Base-by-base conservation (phyloP, 768 basidiomycete species). In the Trametes cubensis region DNA sequence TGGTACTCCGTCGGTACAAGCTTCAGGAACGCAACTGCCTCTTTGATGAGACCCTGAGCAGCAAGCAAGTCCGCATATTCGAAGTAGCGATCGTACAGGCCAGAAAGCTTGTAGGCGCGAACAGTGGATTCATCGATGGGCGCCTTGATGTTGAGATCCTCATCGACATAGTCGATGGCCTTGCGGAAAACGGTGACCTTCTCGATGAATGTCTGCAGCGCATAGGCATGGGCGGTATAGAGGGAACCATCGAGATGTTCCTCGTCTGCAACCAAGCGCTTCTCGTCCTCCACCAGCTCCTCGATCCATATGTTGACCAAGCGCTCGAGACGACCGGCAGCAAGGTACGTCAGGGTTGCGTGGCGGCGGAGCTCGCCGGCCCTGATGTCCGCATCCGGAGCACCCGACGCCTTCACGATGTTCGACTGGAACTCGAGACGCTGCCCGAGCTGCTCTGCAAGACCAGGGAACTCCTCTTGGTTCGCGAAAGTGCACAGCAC, bases 51-150 rank as follows among this genome's bases (percentile, higher is more conserved):
- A n/a, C 95, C 95, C 71, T 98, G 96, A 0, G 88, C 83, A 6
- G 91, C 91, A 25, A 99, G 81, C 54, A 98, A 78, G 65, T 97
- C 93, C 3, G 96, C 94, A 68, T 98, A 99, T 74, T 98, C 97
- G 70, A 92, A 87, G 79, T 97, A 98, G 15, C 89, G 84, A 70
- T 98, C 95, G 71, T 99, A 98, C 49, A 99, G 76, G 10, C 79
- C 80, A 0, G 92, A 85, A 18, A 98, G 83, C 75, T 93, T 94
- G 81, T 89, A 98, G 1, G 85, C 79, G 73, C 87, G 83, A 4
- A 79, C 75, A 47, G 83, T 78, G 4, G 79, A 79, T 26, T 79
- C 76, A 0, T 71, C 71, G 10, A 72, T 72, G 11, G 79, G 71
- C 0, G 75, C 62, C 0, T 73, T 67, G 51, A 74, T 70, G 20